phyloP scores from a whole-genome alignment of 495 filamentous ascomycete species.

The Xylaria cubensis region DNA sequence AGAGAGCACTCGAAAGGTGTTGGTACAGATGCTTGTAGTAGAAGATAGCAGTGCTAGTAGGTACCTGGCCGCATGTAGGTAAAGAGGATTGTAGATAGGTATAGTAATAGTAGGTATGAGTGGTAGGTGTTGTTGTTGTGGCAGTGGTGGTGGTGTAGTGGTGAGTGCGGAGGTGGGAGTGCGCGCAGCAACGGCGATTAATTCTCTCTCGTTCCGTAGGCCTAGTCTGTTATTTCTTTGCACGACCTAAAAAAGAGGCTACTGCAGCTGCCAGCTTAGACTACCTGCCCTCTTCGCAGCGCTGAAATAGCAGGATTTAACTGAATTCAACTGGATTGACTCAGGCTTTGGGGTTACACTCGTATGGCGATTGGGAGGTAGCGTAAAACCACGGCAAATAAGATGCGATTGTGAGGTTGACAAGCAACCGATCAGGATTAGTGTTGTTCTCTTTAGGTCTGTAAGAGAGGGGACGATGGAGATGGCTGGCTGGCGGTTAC shows the following conservation, averaged over 20 bases:
- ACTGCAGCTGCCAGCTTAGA: constrained; percentile 11
- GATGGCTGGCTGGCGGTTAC: not conserved
- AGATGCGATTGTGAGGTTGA: constrained; percentile 7
- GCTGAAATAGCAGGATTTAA: not conserved
- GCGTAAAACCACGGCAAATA: constrained; percentile 8
- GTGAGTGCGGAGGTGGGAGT: constrained; percentile 1
- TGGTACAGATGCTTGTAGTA: not conserved
- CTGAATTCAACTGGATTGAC: not conserved
- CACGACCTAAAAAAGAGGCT: constrained; percentile 6
- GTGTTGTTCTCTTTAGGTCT: not conserved
- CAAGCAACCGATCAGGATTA: constrained; percentile 12
- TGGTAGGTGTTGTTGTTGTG: not conserved
- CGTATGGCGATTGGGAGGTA: not conserved
- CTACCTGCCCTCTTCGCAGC: not conserved
- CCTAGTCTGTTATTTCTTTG: not conserved
- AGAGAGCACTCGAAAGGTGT: not conserved
- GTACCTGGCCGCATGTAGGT: not conserved
- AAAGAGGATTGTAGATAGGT: not conserved
- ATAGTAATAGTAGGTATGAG: constrained; percentile 1
- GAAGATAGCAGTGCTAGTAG: not conserved
- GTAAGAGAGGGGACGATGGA: not conserved
- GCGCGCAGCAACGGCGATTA: constrained; percentile 8
- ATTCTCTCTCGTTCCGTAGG: not conserved
- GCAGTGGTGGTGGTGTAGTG: not conserved
- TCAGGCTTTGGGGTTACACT: constrained; percentile 15